Evolutionary conservation across 2,329 filamentous ascomycete genomes (phyloP), one percentile per base, ranked within the genome.

Genomic region (Sclerotinia subarctica): DNA sequence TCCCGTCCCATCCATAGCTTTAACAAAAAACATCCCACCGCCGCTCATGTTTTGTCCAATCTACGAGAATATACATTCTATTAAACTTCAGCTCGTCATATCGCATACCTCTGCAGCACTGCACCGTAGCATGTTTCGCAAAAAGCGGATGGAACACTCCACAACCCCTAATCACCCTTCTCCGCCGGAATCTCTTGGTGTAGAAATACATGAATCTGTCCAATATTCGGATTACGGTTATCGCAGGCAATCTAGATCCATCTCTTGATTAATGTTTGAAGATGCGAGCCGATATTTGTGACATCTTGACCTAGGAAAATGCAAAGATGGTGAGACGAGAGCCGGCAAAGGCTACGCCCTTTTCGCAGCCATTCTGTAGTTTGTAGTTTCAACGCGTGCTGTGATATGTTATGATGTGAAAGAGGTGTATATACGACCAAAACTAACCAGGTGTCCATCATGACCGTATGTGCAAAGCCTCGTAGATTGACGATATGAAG

Each of bases 381-480:
- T 66, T 67, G 57, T 5, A 70, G 11, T 38, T 13, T 11, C 2
- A 13, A 38, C 10, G 3, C 35, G 42, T 26, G n/a, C 2, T 15
- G 3, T 6, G 2, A n/a, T n/a, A 6, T 7, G 4, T 54, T 54
- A 15, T 54, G 35, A 54, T 21, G 8, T 2, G 29, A 7, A 47
- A 46, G 38, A 15, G 24, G 10, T 15, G 42, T n/a, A n/a, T 35
- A 32, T n/a, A 84, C 82, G 82, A 84, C 0, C 85, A 71, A 83
- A 71, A 83, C 85, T 29, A 85, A 85, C 83, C 83, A 85, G 0
- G 82, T 84, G 70, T 85, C 83, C 1, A 85, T 79, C 46, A 85
- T 73, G 0, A 85, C 79, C 0, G 83, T 85, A 59, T 85, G 83
- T 0, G 80, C 77, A 66, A 83, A 84, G 0, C 80, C 80, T 29